Conservation (phyloP, 129 eudicot species). For the Escallonia herrerae region DNA sequence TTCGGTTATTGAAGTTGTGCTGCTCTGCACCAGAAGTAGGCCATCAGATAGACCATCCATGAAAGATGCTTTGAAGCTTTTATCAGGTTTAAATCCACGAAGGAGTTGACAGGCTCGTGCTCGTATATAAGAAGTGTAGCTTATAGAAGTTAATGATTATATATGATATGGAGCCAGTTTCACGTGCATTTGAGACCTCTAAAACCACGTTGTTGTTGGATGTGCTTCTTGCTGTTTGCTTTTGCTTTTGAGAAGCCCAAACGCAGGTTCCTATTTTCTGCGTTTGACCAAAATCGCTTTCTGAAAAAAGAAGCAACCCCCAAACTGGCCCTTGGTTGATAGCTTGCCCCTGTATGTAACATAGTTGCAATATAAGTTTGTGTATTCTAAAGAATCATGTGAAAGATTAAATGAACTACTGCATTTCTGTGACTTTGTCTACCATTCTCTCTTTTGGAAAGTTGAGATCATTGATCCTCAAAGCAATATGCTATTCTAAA, state of each 20-base stretch:
- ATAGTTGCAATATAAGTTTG: conserved; percentile 7
- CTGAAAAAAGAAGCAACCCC: no score
- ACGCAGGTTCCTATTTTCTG: no score
- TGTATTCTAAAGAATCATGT: conserved; percentile 8
- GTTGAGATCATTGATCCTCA: background rate
- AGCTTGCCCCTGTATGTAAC: conserved; percentile 15
- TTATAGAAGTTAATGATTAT: conserved; percentile 18
- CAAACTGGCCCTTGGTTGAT: conserved; percentile 13
- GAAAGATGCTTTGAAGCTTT: conserved; percentile 60
- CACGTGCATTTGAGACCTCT: no score
- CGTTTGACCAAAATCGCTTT: no score
- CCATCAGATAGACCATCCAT: conserved; percentile 61
- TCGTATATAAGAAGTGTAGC: conserved; percentile 9
- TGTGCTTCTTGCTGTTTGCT: no score
- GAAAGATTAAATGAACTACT: background rate
- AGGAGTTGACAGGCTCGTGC: conserved; percentile 11
- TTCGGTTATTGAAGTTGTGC: conserved; percentile 48
- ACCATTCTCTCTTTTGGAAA: background rate
- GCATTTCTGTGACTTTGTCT: background rate
- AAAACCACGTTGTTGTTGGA: no score
- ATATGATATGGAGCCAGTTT: conserved; percentile 7
- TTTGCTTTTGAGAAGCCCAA: no score
- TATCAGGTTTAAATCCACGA: conserved; percentile 38
- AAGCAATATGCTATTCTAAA: conserved; percentile 1
- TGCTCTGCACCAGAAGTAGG: conserved; percentile 55